Evolutionary conservation across 2,329 filamentous ascomycete species (phyloP), one percentile per base, ranked within the genome.

Genomic region (Teratosphaeria zuluensis): DNA sequence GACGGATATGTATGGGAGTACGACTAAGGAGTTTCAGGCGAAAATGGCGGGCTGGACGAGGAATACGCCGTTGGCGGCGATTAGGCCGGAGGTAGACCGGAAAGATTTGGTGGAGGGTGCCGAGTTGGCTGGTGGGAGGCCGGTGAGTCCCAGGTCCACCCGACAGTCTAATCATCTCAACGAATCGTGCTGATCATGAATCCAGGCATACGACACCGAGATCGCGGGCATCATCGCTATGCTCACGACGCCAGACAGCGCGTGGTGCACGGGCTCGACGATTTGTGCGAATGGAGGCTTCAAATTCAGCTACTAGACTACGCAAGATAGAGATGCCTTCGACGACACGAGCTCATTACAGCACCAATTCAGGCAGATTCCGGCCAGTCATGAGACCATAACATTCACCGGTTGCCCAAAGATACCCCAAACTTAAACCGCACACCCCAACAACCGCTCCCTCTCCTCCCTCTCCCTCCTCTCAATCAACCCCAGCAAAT

Each of bases 221-320:
- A 79, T 92, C 72, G 89, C 87, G 0, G 89, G 88, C 0, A 81
- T 90, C 4, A 85, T 91, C 19, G 87, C 82, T 2, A 90, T 92
- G 87, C 74, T 92, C 24, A 90, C 87, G 69, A 81, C 81, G 4
- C 77, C 79, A 5, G 89, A 92, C 70, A 81, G 82, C n/a, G 81
- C 78, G 7, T 92, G 88, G 88, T 72, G 84, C 68, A 94, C 89
- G 0, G 89, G 89, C 1, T 87, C 86, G 72, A 86, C 91, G 28
- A 82, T 94, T 3, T 89, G 86, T 74, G 88, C 88, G 7, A 92
- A 92, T 69, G 89, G 89, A 1, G 89, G 89, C 6, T 85, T 90
- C 83, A 80, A 78, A 61, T 82, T 85, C 74, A 77, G 74, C 33
- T 51, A 28, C 31, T 59, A 46, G 38, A 14, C 31, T 55, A 31